A percentile compares a stretch with the other conserved stretches of the same genome.
phyloP scores from a whole-genome alignment of 2,329 filamentous ascomycete species.

The Botrytis galanthina region DNA sequence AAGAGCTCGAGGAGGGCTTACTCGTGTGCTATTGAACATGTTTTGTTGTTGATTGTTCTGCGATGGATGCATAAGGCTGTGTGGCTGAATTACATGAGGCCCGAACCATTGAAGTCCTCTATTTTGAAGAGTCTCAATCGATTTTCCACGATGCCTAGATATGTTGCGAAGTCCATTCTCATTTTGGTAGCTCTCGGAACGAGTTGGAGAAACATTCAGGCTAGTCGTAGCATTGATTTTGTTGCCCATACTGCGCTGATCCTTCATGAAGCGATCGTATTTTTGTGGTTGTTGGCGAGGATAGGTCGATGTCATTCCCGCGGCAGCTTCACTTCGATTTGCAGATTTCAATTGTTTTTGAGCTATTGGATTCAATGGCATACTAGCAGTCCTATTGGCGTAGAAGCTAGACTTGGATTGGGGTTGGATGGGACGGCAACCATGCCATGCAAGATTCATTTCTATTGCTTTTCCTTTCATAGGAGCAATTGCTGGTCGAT shows the following conservation, averaged over 20 bases:
- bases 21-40: not conserved
- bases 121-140: not conserved
- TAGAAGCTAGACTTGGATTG: not conserved
- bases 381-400: not conserved
- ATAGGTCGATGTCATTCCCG: not conserved
- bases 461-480: not conserved
- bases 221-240: not conserved
- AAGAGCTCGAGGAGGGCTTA: not conserved
- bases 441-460: not conserved
- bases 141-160: not conserved
- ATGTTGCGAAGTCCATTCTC: not conserved
- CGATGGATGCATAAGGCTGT: not conserved
- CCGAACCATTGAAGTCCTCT: not conserved
- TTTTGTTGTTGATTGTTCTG: not conserved
- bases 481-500: not conserved
- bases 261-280: slow-evolving; percentile 4
- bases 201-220: not conserved
- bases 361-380: not conserved
- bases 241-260: not conserved
- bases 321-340: not conserved
- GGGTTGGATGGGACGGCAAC: not conserved
- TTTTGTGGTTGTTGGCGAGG: not conserved
- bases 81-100: not conserved
- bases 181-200: not conserved
- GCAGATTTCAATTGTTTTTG: not conserved